Conservation (phyloP, 768 basidiomycete species). For the Naganishia vishniacii region DNA sequence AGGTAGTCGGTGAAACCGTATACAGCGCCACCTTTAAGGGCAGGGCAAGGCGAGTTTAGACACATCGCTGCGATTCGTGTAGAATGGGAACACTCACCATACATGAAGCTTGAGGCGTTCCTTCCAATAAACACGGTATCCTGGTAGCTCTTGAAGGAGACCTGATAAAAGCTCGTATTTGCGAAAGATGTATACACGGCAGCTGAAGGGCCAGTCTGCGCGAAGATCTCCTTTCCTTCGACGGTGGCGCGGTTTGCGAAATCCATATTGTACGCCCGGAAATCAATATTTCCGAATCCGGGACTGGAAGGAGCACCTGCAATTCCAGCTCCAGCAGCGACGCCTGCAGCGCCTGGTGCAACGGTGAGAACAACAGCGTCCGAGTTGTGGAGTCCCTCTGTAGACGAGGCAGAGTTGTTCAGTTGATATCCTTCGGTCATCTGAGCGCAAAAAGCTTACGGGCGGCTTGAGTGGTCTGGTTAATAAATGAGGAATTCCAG, state of each 20-base stretch:
- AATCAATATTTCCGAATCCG: conserved; percentile 57
- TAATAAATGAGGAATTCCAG: conserved; percentile 31
- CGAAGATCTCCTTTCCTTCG: conserved; percentile 20
- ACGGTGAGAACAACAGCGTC: conserved; percentile 60
- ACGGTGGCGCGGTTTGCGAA: conserved; percentile 58
- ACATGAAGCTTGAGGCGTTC: conserved; percentile 56
- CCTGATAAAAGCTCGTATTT: conserved; percentile 65
- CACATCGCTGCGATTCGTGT: too few relatives aligned
- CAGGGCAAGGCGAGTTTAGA: not conserved
- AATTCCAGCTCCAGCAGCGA: conserved; percentile 60
- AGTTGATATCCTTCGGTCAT: not conserved
- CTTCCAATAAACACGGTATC: conserved; percentile 65
- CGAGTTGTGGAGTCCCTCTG: conserved; percentile 53
- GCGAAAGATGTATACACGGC: conserved; percentile 62
- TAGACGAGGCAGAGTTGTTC: not conserved
- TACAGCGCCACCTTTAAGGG: conserved; percentile 55
- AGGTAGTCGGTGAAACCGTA: conserved; percentile 62
- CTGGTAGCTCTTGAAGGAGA: conserved; percentile 60
- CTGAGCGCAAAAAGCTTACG: not conserved
- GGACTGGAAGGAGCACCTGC: conserved; percentile 57
- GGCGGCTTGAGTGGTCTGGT: conserved; percentile 31
- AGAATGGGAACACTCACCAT: not conserved
- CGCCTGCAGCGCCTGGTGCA: conserved; percentile 57
- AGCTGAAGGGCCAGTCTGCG: conserved; percentile 56
- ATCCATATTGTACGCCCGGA: conserved; percentile 64